These are phyloP conservation scores for Abelmoschus esculentus DNA, from an alignment of 345 rosid species.

Conservation along the genomic window DNA sequence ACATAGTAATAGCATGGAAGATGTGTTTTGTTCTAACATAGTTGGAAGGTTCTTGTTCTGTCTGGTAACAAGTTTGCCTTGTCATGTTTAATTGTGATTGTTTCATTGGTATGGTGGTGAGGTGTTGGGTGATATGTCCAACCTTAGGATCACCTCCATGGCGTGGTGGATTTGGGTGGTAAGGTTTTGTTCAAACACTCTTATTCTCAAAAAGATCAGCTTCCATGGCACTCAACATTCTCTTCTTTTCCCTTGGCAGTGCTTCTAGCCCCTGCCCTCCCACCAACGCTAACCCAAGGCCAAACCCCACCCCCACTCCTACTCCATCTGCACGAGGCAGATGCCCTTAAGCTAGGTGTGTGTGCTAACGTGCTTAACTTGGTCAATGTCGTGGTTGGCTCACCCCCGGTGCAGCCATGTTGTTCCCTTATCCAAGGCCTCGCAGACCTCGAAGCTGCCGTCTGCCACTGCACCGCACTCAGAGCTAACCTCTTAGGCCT, in stretches of 20 bases:
- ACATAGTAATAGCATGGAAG: too few relatives aligned
- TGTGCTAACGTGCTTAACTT: conserved; percentile 37
- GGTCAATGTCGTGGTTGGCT: conserved; percentile 27
- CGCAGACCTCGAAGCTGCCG: conserved; percentile 53
- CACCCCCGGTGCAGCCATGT: conserved; percentile 35
- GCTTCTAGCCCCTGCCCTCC: conserved; percentile 37
- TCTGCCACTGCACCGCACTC: conserved; percentile 57
- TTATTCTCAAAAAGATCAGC: conserved; percentile 6
- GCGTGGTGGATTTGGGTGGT: too few relatives aligned
- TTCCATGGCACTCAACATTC: conserved; percentile 35
- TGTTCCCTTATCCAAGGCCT: conserved; percentile 46
- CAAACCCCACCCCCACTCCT: conserved; percentile 28
- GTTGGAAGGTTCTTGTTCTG: too few relatives aligned
- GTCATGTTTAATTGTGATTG: too few relatives aligned
- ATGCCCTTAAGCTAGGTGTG: conserved; percentile 46
- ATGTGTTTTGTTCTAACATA: too few relatives aligned
- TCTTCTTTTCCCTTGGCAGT: conserved; percentile 36
- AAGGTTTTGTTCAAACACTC: too few relatives aligned
- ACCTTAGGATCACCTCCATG: too few relatives aligned
- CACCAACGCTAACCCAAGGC: conserved; percentile 2
- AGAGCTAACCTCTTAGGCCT: conserved; percentile 45
- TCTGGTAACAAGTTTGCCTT: too few relatives aligned
- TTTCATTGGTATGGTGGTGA: too few relatives aligned
- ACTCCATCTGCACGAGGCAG: conserved; percentile 10
- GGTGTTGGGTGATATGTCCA: too few relatives aligned